Evolutionary conservation across 2,329 filamentous ascomycete genomes (phyloP).

Genomic region (Claviceps citrina): DNA sequence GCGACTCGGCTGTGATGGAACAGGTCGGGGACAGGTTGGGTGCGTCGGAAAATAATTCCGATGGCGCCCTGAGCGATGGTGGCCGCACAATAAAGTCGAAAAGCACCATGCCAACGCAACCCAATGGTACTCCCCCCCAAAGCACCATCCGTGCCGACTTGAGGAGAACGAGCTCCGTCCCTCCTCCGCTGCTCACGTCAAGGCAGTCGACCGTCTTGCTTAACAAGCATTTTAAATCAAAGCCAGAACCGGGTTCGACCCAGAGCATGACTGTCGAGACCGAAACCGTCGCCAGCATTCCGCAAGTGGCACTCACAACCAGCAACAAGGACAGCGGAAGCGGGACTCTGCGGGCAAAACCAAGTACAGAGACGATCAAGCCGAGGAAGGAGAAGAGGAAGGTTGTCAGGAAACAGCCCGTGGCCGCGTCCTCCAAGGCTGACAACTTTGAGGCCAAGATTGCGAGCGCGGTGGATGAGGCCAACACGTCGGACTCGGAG

Average conservation of each 20-base stretch:
- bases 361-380: constrained; percentile 88
- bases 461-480: constrained; percentile 87
- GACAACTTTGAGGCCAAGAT: constrained; percentile 97
- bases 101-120: constrained; percentile 30
- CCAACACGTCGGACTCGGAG: constrained; percentile 90
- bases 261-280: constrained; percentile 96
- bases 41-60: constrained; percentile 26
- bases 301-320: constrained; percentile 59
- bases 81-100: constrained; percentile 30
- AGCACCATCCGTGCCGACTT: constrained; percentile 32
- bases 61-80: constrained; percentile 23
- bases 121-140: constrained; percentile 57
- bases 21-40: constrained; percentile 35
- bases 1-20: constrained; percentile 31
- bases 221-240: constrained; percentile 52
- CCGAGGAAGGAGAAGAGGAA: constrained; percentile 90
- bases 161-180: constrained; percentile 29
- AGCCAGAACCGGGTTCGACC: constrained; percentile 54
- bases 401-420: constrained; percentile 55
- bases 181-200: constrained; percentile 40
- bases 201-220: constrained; percentile 51
- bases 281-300: constrained; percentile 83
- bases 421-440: constrained; percentile 69
- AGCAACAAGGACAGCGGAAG: constrained; percentile 49
- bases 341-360: constrained; percentile 68